These are phyloP conservation scores for Colletotrichum tropicale DNA, from an alignment of 2,329 filamentous ascomycete species.

Conservation along the genomic window DNA sequence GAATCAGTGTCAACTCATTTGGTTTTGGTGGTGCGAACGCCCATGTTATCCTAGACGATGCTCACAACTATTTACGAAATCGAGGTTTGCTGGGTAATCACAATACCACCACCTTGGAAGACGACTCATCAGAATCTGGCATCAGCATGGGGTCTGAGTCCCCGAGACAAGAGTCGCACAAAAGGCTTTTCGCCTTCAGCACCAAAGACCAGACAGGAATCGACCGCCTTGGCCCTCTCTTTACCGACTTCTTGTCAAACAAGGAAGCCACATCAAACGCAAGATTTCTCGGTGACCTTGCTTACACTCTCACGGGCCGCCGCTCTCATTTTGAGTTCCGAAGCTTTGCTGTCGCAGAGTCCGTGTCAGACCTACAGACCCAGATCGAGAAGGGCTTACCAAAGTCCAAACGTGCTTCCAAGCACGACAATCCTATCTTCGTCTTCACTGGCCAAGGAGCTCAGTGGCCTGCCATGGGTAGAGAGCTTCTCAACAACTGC, in stretches of 20 bases:
- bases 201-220: not conserved
- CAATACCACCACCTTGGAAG: not conserved
- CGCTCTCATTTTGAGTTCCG: not conserved
- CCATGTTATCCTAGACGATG: constrained; percentile 32
- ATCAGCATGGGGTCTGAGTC: not conserved
- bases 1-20: constrained; percentile 39
- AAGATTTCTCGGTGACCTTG: not conserved
- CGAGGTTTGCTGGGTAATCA: not conserved
- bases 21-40: constrained; percentile 16
- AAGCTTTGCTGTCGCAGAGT: not conserved
- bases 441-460: constrained; percentile 43
- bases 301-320: not conserved
- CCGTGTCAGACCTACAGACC: not conserved
- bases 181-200: not conserved
- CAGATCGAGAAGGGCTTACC: not conserved
- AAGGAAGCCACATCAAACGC: not conserved
- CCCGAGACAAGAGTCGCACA: not conserved
- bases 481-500: constrained; percentile 27
- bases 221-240: not conserved
- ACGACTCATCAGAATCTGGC: not conserved
- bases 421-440: constrained; percentile 12
- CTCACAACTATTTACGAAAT: not conserved
- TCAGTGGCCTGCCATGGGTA: constrained; percentile 38
- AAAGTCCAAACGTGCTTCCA: not conserved
- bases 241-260: not conserved